Conservation (phyloP, 306 rosid species). For the Leucaena leucocephala region DNA sequence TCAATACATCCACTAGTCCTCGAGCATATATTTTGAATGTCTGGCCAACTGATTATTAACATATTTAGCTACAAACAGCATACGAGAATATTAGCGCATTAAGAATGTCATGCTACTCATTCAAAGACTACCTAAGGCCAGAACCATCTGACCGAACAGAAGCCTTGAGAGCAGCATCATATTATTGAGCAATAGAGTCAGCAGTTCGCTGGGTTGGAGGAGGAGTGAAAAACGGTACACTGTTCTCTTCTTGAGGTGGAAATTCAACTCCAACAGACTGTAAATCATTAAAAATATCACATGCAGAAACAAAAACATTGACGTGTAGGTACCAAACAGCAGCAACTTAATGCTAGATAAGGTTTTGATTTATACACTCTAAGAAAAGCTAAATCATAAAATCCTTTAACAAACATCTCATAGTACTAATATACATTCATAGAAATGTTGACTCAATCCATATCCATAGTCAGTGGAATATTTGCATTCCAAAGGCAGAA, state of each 20-base stretch:
- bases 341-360: slow-evolving; percentile 33
- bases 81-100: slow-evolving; percentile 38
- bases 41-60: slow-evolving; percentile 59
- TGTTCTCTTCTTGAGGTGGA: slow-evolving; percentile 80
- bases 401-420: slow-evolving; percentile 25
- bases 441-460: slow-evolving; percentile 15
- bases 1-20: slow-evolving; percentile 82
- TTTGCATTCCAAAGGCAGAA: slow-evolving; percentile 17
- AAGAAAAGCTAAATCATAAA: no score
- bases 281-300: slow-evolving; percentile 31
- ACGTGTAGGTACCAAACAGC: slow-evolving; percentile 19
- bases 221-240: slow-evolving; percentile 90
- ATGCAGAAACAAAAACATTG: slow-evolving; percentile 21
- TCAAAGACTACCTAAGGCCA: slow-evolving; percentile 70
- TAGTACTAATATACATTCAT: slow-evolving; percentile 3
- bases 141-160: slow-evolving; percentile 89
- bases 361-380: slow-evolving; percentile 11
- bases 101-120: slow-evolving; percentile 38
- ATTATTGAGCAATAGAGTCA: slow-evolving; percentile 52
- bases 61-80: slow-evolving; percentile 40
- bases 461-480: neutral
- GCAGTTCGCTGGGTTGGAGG: slow-evolving; percentile 81
- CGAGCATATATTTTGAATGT: slow-evolving; percentile 74
- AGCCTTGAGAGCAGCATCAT: slow-evolving; percentile 81
- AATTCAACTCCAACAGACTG: slow-evolving; percentile 94